Percentiles rank a stretch among this genome's conserved stretches.
These are phyloP conservation scores for Dalbergia cochinchinensis DNA, from an alignment of 306 rosid genomes.

Conservation along the genomic window DNA sequence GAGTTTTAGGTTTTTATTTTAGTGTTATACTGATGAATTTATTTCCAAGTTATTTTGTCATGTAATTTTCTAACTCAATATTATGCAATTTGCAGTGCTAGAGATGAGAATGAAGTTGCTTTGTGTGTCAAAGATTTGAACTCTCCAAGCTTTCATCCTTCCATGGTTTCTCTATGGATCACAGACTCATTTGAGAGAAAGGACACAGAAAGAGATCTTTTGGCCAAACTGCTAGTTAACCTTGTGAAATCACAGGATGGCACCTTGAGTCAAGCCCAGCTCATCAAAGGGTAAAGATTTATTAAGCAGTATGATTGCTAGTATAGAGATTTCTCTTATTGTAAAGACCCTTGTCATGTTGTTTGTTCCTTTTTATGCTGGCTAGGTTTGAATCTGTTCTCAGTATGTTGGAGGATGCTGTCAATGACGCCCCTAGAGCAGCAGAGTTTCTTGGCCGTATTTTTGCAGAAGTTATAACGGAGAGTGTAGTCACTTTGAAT, in stretches of 20 bases:
- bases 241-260: conserved; percentile 68
- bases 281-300: conserved; percentile 73
- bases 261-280: conserved; percentile 64
- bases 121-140: conserved; percentile 76
- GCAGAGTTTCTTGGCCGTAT: conserved; percentile 79
- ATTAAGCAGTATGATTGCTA: not conserved
- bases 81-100: conserved; percentile 68
- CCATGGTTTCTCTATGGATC: conserved; percentile 87
- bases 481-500: conserved; percentile 61
- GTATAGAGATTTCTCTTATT: not conserved
- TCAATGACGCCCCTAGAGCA: conserved; percentile 91
- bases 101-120: conserved; percentile 80
- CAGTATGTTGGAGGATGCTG: conserved; percentile 73
- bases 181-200: conserved; percentile 85
- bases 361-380: conserved; percentile 11
- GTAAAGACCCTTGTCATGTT: not conserved
- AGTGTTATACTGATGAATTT: not conserved
- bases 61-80: conserved; percentile 17
- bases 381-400: conserved; percentile 79
- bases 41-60: not conserved
- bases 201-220: conserved; percentile 73
- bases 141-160: conserved; percentile 83
- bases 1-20: not conserved
- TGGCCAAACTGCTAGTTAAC: conserved; percentile 76
- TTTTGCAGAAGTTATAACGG: conserved; percentile 62